phyloP scores from a whole-genome alignment of 306 rosid genomes.

The Quercus bicolor region DNA sequence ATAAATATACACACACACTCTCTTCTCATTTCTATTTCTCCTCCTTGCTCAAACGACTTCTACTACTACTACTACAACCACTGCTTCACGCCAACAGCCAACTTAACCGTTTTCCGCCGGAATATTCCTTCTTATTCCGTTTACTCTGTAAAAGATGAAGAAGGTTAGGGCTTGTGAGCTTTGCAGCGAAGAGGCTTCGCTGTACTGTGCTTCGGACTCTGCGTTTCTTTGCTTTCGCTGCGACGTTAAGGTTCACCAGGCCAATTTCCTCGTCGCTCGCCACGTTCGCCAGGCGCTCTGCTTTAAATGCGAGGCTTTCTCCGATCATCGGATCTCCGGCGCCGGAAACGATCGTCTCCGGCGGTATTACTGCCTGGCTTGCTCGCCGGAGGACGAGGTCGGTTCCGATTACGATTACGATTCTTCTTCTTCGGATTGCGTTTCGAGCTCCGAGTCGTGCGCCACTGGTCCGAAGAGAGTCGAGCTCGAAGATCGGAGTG shows the following conservation, averaged over 20 bases:
- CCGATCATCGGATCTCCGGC: slow-evolving; percentile 10
- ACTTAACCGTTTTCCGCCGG: not conserved
- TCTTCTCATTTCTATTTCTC: not conserved
- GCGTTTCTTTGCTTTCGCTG: slow-evolving; percentile 38
- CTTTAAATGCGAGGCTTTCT: slow-evolving; percentile 6
- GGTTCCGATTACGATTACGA: not conserved
- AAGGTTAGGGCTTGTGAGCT: slow-evolving; percentile 27
- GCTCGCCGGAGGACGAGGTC: slow-evolving; percentile 6
- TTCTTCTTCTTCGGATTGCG: slow-evolving; percentile 14
- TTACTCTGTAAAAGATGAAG: not conserved
- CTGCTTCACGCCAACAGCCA: too few species aligned
- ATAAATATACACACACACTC: not conserved
- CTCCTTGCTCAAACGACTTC: not conserved
- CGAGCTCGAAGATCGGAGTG: not conserved
- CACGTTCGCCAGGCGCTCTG: slow-evolving; percentile 36
- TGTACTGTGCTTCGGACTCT: slow-evolving; percentile 32
- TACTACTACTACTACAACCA: not conserved
- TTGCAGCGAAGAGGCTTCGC: slow-evolving; percentile 19
- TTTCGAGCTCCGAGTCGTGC: slow-evolving; percentile 20
- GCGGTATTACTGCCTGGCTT: slow-evolving; percentile 7
- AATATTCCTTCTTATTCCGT: not conserved
- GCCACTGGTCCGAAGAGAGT: not conserved
- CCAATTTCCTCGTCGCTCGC: slow-evolving; percentile 44
- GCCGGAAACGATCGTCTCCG: not conserved
- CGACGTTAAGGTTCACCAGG: slow-evolving; percentile 32